These are phyloP conservation scores for Begonia masoniana DNA, from an alignment of 306 rosid genomes.

Conservation along the genomic window DNA sequence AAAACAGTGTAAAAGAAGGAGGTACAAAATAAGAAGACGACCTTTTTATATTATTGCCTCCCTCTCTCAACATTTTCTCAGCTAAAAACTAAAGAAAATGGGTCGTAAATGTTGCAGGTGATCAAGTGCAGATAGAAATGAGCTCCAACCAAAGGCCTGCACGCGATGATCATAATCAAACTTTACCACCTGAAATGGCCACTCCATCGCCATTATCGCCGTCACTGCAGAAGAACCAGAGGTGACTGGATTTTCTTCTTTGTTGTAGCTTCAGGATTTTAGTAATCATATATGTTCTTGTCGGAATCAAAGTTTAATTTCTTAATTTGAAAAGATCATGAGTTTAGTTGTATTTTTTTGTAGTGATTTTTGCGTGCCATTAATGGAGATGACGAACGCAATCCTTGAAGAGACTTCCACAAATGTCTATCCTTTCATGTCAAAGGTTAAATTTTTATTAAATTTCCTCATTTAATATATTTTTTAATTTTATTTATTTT, in stretches of 20 bases:
- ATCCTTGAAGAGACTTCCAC: slow-evolving; percentile 16
- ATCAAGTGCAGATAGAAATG: slow-evolving; percentile 31
- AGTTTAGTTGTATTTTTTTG: not conserved
- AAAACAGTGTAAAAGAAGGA: slow-evolving; percentile 60
- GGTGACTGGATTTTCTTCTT: not conserved
- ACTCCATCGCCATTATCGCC: slow-evolving; percentile 8
- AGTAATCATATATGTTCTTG: not conserved
- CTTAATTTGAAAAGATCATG: not conserved
- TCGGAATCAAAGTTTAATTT: not conserved
- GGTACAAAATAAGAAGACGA: slow-evolving; percentile 27
- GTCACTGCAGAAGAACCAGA: not conserved
- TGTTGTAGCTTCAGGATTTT: no score
- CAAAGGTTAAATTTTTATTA: slow-evolving; percentile 16
- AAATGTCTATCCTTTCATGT: slow-evolving; percentile 13
- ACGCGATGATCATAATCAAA: slow-evolving; percentile 17
- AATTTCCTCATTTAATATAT: no score
- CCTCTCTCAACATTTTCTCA: not conserved
- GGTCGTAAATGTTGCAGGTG: slow-evolving; percentile 6
- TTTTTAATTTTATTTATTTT: no score
- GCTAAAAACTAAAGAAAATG: no score
- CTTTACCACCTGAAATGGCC: slow-evolving; percentile 6
- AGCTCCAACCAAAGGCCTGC: slow-evolving; percentile 27
- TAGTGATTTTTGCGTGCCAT: slow-evolving; percentile 35
- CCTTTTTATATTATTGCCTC: not conserved
- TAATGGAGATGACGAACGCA: slow-evolving; percentile 20